Base-by-base conservation (phyloP, 2,329 filamentous ascomycete genomes). In the Nannizziopsis arthrosporioides region DNA sequence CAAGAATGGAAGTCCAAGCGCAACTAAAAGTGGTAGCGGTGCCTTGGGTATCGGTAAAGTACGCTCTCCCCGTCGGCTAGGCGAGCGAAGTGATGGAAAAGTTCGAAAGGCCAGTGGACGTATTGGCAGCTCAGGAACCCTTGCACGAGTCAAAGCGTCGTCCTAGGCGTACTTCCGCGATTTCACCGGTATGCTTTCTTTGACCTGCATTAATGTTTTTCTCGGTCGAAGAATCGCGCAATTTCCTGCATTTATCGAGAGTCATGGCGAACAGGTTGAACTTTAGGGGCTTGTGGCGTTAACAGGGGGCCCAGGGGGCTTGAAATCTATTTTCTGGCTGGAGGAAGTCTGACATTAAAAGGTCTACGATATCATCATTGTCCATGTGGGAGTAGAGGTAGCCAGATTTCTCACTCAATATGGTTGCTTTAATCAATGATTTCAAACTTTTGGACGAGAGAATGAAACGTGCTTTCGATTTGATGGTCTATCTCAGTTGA, bases 1-100 rank as follows among this genome's bases (percentile, higher is more conserved):
- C 50, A 39, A 62, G 51, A 54, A 56, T 1, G 77, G 80, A 52
- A 73, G 74, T 37, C 82, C 84, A 57, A 67, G 68, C 5, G 64
- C 68, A 42, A 67, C 71, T 31, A 76, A 80, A 56, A 77, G 77
- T 34, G 66, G 69, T 31, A 68, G 65, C 42, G 71, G 68, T 53
- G 62, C 67, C 63, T 73, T 69, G 65, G 68, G 69, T 51, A 64
- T 84, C 56, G 73, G 74, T 63, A 85, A 85, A 68, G 76, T 84
- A 52, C 78, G 82, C 43, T 67, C 71, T 3, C 76, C 76, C 44
- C 61, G 66, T 18, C 58, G 66, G 48, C 59, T 57, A 14, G 65
- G 65, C 2, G 66, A 68, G 38, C 62, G 58, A 53, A 61, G 62
- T 46, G 61, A 61, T 44, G 67, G 68, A 14, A 59, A 61, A 8